Conservation (phyloP, 257 asterid species). For the Coffea eugenioides region DNA sequence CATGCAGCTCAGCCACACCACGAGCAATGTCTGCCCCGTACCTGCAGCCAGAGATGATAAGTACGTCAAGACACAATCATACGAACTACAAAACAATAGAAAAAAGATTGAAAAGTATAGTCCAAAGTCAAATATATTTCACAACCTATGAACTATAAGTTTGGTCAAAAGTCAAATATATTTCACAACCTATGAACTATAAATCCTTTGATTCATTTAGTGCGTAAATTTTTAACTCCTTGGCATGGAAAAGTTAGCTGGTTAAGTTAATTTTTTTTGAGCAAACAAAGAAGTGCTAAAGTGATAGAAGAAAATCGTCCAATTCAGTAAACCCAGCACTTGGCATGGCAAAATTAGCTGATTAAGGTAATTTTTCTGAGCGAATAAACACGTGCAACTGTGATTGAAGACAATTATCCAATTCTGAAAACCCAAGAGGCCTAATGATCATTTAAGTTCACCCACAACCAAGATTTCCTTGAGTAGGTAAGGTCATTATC, state of each 20-base stretch:
- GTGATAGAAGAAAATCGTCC: too few species aligned
- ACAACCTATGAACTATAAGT: too few species aligned
- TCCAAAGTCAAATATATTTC: too few species aligned
- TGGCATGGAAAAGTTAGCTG: too few species aligned
- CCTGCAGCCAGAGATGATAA: slow-evolving; percentile 43
- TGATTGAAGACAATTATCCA: background rate
- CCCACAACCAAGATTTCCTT: too few species aligned
- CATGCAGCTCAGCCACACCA: slow-evolving; percentile 98
- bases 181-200: too few species aligned
- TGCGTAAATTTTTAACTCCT: background rate
- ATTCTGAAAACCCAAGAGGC: too few species aligned
- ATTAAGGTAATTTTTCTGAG: background rate
- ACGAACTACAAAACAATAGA: background rate
- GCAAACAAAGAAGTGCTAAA: too few species aligned
- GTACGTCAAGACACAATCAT: background rate
- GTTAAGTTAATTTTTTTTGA: too few species aligned
- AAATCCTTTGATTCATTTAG: background rate
- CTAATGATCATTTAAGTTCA: background rate
- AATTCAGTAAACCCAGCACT: background rate
- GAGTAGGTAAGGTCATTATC: too few species aligned
- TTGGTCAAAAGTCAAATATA: too few species aligned
- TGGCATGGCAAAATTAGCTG: background rate
- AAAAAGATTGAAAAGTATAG: background rate
- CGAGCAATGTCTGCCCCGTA: slow-evolving; percentile 98
- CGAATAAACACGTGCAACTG: too few species aligned